phyloP scores from a whole-genome alignment of 345 rosid species.

The Camelina laxa region DNA sequence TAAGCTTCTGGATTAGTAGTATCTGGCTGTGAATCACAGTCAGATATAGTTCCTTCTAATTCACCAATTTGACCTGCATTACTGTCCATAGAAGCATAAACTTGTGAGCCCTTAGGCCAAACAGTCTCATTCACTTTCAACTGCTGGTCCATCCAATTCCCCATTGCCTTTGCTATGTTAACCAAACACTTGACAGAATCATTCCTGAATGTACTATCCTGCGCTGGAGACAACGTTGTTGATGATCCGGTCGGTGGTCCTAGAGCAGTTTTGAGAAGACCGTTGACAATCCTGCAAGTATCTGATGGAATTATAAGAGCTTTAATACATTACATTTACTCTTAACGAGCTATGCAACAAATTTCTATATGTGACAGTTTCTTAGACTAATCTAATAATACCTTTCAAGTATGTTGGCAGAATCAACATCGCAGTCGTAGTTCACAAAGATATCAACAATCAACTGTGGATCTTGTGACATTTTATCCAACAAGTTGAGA shows the following conservation, averaged over 20 bases:
- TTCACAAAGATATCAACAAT: slow-evolving; percentile 91
- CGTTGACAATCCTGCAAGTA: slow-evolving; percentile 97
- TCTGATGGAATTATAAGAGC: slow-evolving; percentile 98
- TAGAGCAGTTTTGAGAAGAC: slow-evolving; percentile 93
- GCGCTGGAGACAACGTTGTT: slow-evolving; percentile 79
- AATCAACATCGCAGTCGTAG: slow-evolving; percentile 93
- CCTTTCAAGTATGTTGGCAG: slow-evolving; percentile 96
- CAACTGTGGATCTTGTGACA: slow-evolving; percentile 80
- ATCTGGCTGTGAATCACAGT: slow-evolving; percentile 75
- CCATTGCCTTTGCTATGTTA: slow-evolving; percentile 78
- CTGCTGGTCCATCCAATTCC: slow-evolving; percentile 94
- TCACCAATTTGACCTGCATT: slow-evolving; percentile 56
- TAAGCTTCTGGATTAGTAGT: slow-evolving; percentile 66
- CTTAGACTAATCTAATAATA: slow-evolving; percentile 50
- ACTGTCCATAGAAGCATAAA: slow-evolving; percentile 59
- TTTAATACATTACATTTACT: slow-evolving; percentile 61
- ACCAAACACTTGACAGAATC: slow-evolving; percentile 98
- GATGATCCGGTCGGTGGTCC: slow-evolving; percentile 95
- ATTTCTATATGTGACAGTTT: not conserved
- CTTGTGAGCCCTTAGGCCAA: slow-evolving; percentile 62
- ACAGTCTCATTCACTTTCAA: slow-evolving; percentile 66
- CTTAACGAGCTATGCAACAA: slow-evolving; percentile 29
- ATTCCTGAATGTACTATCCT: slow-evolving; percentile 80
- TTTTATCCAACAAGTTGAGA: slow-evolving; percentile 80
- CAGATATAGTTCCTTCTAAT: slow-evolving; percentile 65